Conservation (phyloP, 345 rosid genomes). For the Murraya koenigii region DNA sequence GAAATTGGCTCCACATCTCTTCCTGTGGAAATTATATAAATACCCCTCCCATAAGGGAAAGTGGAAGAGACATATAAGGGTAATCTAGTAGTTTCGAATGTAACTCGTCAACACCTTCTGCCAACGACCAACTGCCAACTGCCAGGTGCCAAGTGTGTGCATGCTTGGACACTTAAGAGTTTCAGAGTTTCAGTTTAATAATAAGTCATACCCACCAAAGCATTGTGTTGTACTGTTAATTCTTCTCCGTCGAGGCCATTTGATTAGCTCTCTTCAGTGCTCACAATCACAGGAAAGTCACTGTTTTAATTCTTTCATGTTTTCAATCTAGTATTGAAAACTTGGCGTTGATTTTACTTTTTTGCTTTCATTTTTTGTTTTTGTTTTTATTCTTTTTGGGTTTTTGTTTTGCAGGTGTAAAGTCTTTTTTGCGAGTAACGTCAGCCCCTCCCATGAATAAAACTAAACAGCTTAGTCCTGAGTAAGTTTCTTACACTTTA, state of each 20-base stretch:
- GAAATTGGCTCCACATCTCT: background rate
- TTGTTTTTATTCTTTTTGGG: background rate
- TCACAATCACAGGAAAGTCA: background rate
- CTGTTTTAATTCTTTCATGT: background rate
- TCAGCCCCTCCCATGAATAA: background rate
- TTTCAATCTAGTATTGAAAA: too few species aligned
- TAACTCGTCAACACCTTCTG: background rate
- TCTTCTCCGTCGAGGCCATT: too few species aligned
- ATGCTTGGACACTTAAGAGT: background rate
- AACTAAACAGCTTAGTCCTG: background rate
- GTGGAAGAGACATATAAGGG: background rate
- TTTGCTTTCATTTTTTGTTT: too few species aligned
- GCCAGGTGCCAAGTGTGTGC: background rate
- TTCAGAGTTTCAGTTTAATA: background rate
- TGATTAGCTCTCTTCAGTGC: background rate
- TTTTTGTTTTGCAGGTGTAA: background rate
- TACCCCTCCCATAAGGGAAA: background rate
- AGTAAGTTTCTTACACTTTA: background rate
- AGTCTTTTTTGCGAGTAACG: background rate
- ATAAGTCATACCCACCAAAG: too few species aligned
- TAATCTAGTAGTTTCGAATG: background rate
- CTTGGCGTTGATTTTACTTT: background rate
- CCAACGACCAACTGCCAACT: too few species aligned
- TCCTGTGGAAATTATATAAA: background rate
- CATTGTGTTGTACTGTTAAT: background rate